Conservation (phyloP, 257 asterid species). For the Lavandula angustifolia region DNA sequence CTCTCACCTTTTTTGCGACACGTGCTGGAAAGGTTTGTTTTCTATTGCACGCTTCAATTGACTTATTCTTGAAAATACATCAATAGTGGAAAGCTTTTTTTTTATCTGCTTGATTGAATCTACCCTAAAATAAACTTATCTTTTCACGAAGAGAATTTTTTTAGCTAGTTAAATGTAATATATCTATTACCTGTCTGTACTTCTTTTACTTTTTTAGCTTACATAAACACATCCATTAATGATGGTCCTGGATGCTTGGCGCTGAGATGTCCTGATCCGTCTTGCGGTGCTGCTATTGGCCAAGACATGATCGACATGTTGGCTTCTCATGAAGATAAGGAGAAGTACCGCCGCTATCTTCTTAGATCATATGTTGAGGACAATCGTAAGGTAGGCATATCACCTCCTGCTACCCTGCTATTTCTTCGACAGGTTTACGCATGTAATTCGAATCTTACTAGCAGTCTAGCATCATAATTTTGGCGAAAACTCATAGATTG, state of each 20-base stretch:
- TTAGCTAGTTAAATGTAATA: neutral
- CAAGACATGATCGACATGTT: constrained; percentile 71
- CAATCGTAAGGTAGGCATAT: constrained; percentile 72
- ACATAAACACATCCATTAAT: constrained; percentile 73
- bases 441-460: constrained; percentile 7
- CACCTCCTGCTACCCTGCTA: constrained; percentile 29
- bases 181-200: constrained; percentile 18
- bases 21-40: constrained; percentile 79
- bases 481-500: neutral
- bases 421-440: neutral
- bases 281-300: constrained; percentile 82
- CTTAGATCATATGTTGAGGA: constrained; percentile 91
- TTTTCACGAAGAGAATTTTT: too few relatives aligned
- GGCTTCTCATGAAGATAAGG: constrained; percentile 62
- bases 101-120: constrained; percentile 4
- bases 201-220: constrained; percentile 48
- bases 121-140: neutral
- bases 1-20: constrained; percentile 74
- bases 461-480: neutral
- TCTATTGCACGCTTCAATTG: constrained; percentile 21
- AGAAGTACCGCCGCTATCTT: constrained; percentile 79
- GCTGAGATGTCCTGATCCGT: constrained; percentile 87
- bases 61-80: constrained; percentile 20
- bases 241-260: constrained; percentile 96
- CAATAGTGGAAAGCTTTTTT: constrained; percentile 5